Evolutionary conservation across 108 stramenopile genomes (phyloP), one percentile per base, ranked within the genome.

Genomic region (Skeletonema tropicum): DNA sequence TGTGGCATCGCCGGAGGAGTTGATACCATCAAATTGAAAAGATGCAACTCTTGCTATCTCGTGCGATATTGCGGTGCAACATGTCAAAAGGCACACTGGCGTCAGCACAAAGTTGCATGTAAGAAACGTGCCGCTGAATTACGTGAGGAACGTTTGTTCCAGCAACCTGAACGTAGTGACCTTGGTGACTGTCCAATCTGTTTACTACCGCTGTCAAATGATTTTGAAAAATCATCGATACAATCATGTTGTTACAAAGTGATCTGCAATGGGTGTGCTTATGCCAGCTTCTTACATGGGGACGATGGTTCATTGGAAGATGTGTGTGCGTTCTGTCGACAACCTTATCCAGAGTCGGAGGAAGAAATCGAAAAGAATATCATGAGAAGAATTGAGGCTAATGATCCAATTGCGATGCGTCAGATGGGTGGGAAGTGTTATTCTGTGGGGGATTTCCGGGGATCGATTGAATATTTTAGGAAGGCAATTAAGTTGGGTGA

Each of bases 401-500:
- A 57, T 57, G 55, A 57, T 57, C 55, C 55, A 23, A 25, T 25
- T 25, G 55, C 55, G 25, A 57, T 57, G 55, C 55, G 55, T 11
- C 19, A 25, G 6, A 57, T 25, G 23, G 55, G 55, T 11, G 23
- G 7, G 23, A 57, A 25, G 25, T 25, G 25, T 25, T 10, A 57
- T 25, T 8, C 19, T 21, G 0, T 23, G 25, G 55, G 55, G 25
- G 55, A 57, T 25, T 57, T 23, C 7, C 19, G 55, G 10, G 23
- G 55, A 21, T 21, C 55, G 7, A 6, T 10, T 57, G 58, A 59
- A 59, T 59, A 59, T 11, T 59, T 26, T 3, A 14, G n/a, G 19
- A 59, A 59, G 29, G 58, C 58, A 59, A 14, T n/a, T 1, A 14
- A 30, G 58, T n/a, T 59, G 58, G 58, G 58, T 30, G 58, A 59